phyloP scores from a whole-genome alignment of 2,329 filamentous ascomycete genomes.

The Cyclaneusma minus region DNA sequence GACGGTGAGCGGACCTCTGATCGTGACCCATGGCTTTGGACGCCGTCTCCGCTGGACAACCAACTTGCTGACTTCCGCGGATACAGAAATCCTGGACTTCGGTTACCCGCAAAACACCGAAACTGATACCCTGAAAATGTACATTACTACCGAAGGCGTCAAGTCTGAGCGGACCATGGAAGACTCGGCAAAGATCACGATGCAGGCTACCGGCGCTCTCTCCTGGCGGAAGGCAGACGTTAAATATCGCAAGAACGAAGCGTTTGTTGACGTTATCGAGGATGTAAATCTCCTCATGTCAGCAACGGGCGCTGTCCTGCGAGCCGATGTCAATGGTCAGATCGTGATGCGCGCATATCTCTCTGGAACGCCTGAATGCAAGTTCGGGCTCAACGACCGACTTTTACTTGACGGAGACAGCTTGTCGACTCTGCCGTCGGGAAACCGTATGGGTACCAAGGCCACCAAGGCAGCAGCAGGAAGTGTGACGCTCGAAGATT shows the following conservation, averaged over 20 bases:
- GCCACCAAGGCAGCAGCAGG: constrained; percentile 91
- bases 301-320: constrained; percentile 85
- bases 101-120: constrained; percentile 98
- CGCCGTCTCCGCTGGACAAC: neutral
- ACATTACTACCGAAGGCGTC: constrained; percentile 97
- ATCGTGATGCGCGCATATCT: constrained; percentile 98
- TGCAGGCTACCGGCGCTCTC: constrained; percentile 94
- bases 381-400: constrained; percentile 94
- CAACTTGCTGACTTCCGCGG: constrained; percentile 1
- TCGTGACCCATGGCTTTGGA: neutral
- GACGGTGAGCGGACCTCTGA: constrained; percentile 45
- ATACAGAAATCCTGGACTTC: constrained; percentile 87
- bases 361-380: constrained; percentile 92
- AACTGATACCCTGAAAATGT: constrained; percentile 98
- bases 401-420: constrained; percentile 73
- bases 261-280: constrained; percentile 97
- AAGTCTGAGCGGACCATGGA: constrained; percentile 77
- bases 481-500: constrained; percentile 91
- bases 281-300: constrained; percentile 98
- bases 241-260: constrained; percentile 98
- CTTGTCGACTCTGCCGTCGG: constrained; percentile 48
- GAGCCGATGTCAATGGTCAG: constrained; percentile 91
- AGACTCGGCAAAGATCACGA: constrained; percentile 94
- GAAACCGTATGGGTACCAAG: constrained; percentile 68
- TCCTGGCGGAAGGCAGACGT: constrained; percentile 97